Evolutionary conservation across 2,329 filamentous ascomycete species (phyloP).

Genomic region (Talaromyces sp.): DNA sequence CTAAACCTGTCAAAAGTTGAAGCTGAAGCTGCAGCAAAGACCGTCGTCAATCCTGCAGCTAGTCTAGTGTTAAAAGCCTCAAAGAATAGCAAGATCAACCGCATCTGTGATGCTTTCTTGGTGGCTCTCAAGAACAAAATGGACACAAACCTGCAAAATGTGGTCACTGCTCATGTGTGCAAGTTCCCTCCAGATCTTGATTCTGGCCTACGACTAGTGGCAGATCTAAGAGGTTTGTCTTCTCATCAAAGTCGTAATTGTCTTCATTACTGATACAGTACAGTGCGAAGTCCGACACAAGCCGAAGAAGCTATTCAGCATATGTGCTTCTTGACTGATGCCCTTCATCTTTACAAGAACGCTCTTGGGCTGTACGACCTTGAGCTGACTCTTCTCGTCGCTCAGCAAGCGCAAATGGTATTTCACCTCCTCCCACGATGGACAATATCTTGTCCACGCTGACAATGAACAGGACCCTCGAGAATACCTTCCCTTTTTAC

Average conservation of each 20-base stretch:
- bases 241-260: not conserved
- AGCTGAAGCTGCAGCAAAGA: conserved; percentile 25
- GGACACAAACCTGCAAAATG: conserved; percentile 72
- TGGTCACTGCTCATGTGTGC: conserved; percentile 91
- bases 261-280: not conserved
- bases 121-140: conserved; percentile 60
- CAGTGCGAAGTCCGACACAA: conserved; percentile 61
- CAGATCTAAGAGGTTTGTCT: conserved; percentile 56
- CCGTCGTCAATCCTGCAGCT: conserved; percentile 23
- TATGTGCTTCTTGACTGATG: conserved; percentile 94
- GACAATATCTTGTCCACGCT: not conserved
- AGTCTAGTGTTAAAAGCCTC: conserved; percentile 16
- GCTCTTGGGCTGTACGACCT: conserved; percentile 88
- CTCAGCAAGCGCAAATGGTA: conserved; percentile 86
- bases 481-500: conserved; percentile 93
- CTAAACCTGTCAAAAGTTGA: conserved; percentile 47
- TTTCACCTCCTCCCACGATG: conserved; percentile 18
- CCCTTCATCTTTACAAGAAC: conserved; percentile 85
- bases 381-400: conserved; percentile 82
- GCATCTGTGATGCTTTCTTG: conserved; percentile 81
- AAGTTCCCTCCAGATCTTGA: conserved; percentile 88
- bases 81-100: conserved; percentile 68
- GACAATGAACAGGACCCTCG: conserved; percentile 62
- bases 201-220: conserved; percentile 75
- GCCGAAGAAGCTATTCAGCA: conserved; percentile 91